Evolutionary conservation across 2,329 filamentous ascomycete genomes (phyloP).

Genomic region (Neurospora sp.): DNA sequence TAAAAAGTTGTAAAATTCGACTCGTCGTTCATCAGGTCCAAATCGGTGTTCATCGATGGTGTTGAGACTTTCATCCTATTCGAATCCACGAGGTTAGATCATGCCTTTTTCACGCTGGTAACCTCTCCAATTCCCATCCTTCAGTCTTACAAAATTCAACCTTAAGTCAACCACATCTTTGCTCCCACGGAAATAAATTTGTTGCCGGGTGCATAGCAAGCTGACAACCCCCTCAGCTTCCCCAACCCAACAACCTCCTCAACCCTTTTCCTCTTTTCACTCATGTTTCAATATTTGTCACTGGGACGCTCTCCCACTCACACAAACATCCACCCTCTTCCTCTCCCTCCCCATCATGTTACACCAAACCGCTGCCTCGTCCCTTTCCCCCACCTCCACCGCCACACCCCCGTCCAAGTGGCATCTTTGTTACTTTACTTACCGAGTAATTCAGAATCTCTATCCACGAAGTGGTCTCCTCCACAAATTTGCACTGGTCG

Average conservation of each 20-base stretch:
- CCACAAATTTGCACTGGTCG: conserved; percentile 35
- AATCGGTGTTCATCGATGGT: conserved; percentile 42
- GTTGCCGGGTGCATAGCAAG: background rate
- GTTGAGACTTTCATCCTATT: conserved; percentile 40
- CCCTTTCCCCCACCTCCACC: background rate
- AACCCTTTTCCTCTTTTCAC: background rate
- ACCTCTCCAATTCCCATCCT: background rate
- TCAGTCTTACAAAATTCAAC: background rate
- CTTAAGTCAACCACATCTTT: background rate
- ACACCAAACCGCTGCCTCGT: background rate
- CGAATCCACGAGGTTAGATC: conserved; percentile 1
- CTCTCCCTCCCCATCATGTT: background rate
- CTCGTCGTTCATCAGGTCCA: conserved; percentile 41
- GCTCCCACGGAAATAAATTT: background rate
- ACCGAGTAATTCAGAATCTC: conserved; percentile 53
- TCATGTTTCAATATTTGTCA: background rate
- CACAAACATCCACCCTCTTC: background rate
- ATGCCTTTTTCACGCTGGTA: background rate
- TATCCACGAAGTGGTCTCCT: conserved; percentile 44
- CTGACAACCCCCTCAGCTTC: too few species aligned
- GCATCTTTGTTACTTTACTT: conserved; percentile 15
- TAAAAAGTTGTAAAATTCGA: conserved; percentile 51
- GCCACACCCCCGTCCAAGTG: background rate
- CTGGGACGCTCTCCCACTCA: background rate
- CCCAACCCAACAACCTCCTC: background rate